phyloP scores from a whole-genome alignment of 768 basidiomycete genomes.

The Sarcodon aspratus region DNA sequence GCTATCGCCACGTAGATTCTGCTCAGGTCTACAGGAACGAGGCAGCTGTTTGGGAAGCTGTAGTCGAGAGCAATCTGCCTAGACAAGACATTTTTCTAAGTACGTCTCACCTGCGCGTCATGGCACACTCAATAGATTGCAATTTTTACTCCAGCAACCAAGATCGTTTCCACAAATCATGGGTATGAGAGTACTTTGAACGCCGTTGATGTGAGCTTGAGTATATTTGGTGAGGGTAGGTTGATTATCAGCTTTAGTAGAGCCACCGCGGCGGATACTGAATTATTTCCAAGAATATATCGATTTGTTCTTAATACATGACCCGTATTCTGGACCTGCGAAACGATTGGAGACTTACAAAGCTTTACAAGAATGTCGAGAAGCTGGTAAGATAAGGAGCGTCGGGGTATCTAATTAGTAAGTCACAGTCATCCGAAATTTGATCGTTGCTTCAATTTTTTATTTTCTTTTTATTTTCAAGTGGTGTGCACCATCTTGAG shows the following conservation, averaged over 20 bases:
- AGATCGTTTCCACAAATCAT: constrained; percentile 43
- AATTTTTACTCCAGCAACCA: constrained; percentile 44
- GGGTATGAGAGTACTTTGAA: constrained; percentile 51
- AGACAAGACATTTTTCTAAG: constrained; percentile 62
- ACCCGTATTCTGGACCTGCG: constrained; percentile 25
- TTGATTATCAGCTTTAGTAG: constrained; percentile 6
- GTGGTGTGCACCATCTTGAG: constrained; percentile 60
- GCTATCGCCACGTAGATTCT: constrained; percentile 71
- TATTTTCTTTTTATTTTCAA: constrained; percentile 14
- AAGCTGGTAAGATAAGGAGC: constrained; percentile 23
- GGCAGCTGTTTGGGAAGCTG: constrained; percentile 44
- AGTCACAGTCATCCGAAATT: constrained; percentile 5
- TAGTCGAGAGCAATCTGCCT: constrained; percentile 41
- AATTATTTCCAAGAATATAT: constrained; percentile 24
- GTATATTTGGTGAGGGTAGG: constrained; percentile 25
- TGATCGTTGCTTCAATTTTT: background rate
- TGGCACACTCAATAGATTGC: too few relatives aligned
- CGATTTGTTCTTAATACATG: constrained; percentile 37
- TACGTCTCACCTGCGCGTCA: constrained; percentile 21
- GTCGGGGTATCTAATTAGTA: constrained; percentile 41
- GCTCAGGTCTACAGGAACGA: constrained; percentile 65
- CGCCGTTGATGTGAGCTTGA: constrained; percentile 51
- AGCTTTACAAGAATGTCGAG: constrained; percentile 22
- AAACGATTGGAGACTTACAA: constrained; percentile 28
- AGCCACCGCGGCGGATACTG: constrained; percentile 6